Conservation (phyloP, 2,329 filamentous ascomycete species). For the Atkinsonella hypoxylon region DNA sequence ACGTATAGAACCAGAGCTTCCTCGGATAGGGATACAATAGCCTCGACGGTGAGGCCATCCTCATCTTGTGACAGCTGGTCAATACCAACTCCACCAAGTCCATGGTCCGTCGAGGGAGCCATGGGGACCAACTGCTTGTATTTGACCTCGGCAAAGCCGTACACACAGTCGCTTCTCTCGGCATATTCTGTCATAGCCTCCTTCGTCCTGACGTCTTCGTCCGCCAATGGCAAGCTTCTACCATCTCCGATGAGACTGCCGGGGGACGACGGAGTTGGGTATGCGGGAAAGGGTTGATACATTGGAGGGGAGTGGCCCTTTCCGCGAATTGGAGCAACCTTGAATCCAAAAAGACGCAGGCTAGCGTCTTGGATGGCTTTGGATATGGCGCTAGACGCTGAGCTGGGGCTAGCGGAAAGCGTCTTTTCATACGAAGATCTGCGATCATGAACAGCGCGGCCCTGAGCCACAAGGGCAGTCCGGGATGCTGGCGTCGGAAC, state of each 20-base stretch:
- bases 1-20: conserved; percentile 94
- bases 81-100: conserved; percentile 48
- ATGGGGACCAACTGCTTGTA: conserved; percentile 93
- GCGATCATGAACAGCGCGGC: conserved; percentile 60
- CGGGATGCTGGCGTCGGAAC: conserved; percentile 55
- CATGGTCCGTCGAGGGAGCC: conserved; percentile 64
- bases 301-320: conserved; percentile 63
- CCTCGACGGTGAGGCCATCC: conserved; percentile 73
- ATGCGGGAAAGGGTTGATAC: conserved; percentile 74
- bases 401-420: conserved; percentile 56
- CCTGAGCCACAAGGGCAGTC: conserved; percentile 61
- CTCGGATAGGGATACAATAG: conserved; percentile 76
- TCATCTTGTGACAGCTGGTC: conserved; percentile 47
- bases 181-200: conserved; percentile 85
- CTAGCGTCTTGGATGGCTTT: conserved; percentile 94
- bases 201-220: conserved; percentile 70
- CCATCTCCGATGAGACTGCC: conserved; percentile 56
- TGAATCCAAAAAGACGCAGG: conserved; percentile 58
- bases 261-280: conserved; percentile 54
- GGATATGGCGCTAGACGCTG: conserved; percentile 80
- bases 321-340: conserved; percentile 52
- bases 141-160: conserved; percentile 95
- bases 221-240: conserved; percentile 41
- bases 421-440: conserved; percentile 67
- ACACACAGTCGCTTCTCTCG: conserved; percentile 89